phyloP scores from a whole-genome alignment of 257 asterid genomes.

The Solanum bukasovii region DNA sequence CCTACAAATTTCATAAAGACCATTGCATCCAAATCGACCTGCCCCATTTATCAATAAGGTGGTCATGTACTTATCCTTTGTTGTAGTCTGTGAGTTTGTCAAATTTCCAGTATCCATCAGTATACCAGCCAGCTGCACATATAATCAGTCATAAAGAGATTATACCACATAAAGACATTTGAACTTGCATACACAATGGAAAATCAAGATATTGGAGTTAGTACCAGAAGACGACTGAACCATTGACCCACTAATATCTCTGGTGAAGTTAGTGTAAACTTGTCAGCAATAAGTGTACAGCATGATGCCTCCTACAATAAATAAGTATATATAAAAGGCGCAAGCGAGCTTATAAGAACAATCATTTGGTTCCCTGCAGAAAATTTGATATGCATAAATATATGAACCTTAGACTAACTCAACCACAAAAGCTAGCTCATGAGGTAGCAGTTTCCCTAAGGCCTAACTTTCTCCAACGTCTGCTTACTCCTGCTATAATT shows the following conservation, averaged over 20 bases:
- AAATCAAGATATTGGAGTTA: neutral
- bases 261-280: constrained; percentile 42
- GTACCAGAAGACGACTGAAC: constrained; percentile 78
- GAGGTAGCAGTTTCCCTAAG: neutral
- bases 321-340: neutral
- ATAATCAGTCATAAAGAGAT: neutral
- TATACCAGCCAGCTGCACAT: constrained; percentile 67
- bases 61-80: constrained; percentile 71
- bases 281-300: constrained; percentile 65
- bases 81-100: constrained; percentile 33
- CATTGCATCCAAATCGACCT: constrained; percentile 72
- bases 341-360: neutral
- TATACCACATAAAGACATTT: neutral
- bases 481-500: neutral
- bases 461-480: neutral
- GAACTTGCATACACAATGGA: neutral
- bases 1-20: constrained; percentile 71
- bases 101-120: constrained; percentile 72
- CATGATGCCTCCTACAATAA: constrained; percentile 59
- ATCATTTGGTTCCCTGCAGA: neutral
- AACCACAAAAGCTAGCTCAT: neutral
- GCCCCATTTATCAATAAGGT: constrained; percentile 77
- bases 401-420: neutral
- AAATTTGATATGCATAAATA: neutral
- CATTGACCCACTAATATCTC: constrained; percentile 68